These are phyloP conservation scores for Talinum fruticosum DNA, from an alignment of 148 eudicot genomes.

Conservation along the genomic window DNA sequence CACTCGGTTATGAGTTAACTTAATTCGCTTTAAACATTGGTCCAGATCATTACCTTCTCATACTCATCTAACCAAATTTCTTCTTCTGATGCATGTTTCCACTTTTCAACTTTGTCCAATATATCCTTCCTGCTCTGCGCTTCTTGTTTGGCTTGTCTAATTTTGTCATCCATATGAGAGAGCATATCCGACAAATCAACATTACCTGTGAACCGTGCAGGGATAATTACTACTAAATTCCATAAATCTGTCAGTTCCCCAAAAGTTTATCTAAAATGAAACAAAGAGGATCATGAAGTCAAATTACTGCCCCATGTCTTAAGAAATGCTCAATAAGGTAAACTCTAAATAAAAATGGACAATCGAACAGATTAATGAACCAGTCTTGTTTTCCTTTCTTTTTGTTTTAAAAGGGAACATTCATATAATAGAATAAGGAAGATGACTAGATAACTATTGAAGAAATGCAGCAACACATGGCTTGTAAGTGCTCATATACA, in stretches of 20 bases:
- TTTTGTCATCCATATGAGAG: constrained; percentile 72
- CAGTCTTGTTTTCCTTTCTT: background rate
- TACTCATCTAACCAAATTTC: constrained; percentile 86
- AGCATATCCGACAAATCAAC: constrained; percentile 67
- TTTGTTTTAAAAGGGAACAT: background rate
- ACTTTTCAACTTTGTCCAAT: constrained; percentile 84
- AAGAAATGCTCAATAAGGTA: background rate
- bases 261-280: background rate
- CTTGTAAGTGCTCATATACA: background rate
- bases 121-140: constrained; percentile 85
- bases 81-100: constrained; percentile 79
- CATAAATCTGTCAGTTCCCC: background rate
- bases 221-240: constrained; percentile 4
- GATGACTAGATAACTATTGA: background rate
- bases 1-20: background rate
- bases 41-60: constrained; percentile 54
- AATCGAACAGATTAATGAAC: background rate
- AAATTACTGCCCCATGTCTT: background rate
- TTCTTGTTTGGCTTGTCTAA: constrained; percentile 73
- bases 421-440: background rate
- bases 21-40: background rate
- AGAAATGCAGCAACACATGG: background rate
- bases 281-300: background rate
- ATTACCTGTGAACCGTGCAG: constrained; percentile 38
- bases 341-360: background rate